These are phyloP conservation scores for Spergularia marina DNA, from an alignment of 148 eudicot genomes.

Conservation along the genomic window DNA sequence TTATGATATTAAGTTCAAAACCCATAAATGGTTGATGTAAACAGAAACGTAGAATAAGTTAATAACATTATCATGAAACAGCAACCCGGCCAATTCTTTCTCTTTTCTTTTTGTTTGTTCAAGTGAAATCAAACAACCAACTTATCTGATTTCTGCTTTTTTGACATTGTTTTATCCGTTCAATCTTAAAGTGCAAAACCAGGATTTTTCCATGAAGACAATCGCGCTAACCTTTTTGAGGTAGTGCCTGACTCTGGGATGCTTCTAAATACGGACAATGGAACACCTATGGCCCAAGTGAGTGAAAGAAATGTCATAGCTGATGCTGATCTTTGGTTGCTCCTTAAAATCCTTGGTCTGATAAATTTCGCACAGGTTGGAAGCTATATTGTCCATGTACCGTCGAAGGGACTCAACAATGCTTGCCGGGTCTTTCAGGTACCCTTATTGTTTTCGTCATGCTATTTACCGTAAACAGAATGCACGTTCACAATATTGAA, in stretches of 20 bases:
- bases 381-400: slow-evolving; percentile 37
- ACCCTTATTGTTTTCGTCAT: slow-evolving; percentile 10
- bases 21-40: not conserved
- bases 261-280: slow-evolving; percentile 94
- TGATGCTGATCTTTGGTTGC: not conserved
- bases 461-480: not conserved
- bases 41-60: not conserved
- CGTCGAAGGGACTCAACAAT: slow-evolving; percentile 43
- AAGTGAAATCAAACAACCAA: not conserved
- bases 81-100: not conserved
- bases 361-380: slow-evolving; percentile 53
- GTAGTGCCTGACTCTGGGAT: slow-evolving; percentile 86
- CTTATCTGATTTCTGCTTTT: slow-evolving; percentile 1
- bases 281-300: slow-evolving; percentile 96
- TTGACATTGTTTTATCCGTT: not conserved
- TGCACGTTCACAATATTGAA: slow-evolving; percentile 3
- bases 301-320: slow-evolving; percentile 9
- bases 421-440: slow-evolving; percentile 88
- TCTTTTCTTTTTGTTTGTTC: not conserved
- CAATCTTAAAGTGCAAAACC: slow-evolving; percentile 73
- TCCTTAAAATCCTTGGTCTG: not conserved
- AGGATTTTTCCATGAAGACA: slow-evolving; percentile 87
- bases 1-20: not conserved
- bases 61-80: not conserved
- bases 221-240: slow-evolving; percentile 85